Percentiles rank a stretch among this genome's conserved stretches.
Conservation (phyloP, 1,284 basidiomycete species). For the Veloporphyrellus conicus region DNA sequence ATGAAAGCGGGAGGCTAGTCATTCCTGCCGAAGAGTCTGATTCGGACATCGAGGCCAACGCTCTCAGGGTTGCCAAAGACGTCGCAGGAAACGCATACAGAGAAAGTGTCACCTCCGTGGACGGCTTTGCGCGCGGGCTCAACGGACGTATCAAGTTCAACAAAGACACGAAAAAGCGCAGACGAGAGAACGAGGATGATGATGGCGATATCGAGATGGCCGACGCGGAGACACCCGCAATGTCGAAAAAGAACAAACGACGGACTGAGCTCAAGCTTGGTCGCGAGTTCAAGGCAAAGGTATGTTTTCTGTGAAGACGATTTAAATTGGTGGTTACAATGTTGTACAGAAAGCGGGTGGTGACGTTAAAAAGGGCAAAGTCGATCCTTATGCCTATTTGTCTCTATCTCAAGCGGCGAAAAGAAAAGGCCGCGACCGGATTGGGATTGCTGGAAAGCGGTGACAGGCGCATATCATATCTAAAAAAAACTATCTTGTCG, state of each 20-base stretch:
- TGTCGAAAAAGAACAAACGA: constrained; percentile 55
- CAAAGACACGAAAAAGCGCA: constrained; percentile 90
- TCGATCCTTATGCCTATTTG: constrained; percentile 93
- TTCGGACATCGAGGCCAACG: constrained; percentile 37
- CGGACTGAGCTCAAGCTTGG: constrained; percentile 65
- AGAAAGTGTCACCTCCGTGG: constrained; percentile 76
- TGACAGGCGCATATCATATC: constrained; percentile 15
- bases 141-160: constrained; percentile 91
- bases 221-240: constrained; percentile 40
- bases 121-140: constrained; percentile 83
- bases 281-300: constrained; percentile 87
- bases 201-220: constrained; percentile 68
- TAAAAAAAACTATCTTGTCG: neutral
- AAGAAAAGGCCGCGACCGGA: constrained; percentile 46
- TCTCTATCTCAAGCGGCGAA: constrained; percentile 80
- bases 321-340: neutral
- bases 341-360: constrained; percentile 78
- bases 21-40: constrained; percentile 65
- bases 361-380: constrained; percentile 80
- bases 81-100: constrained; percentile 80
- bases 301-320: constrained; percentile 26
- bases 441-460: constrained; percentile 52
- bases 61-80: constrained; percentile 42
- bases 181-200: constrained; percentile 59
- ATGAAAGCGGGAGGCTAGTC: constrained; percentile 83